Conservation (phyloP, 352 stramenopile genomes). For the Phytophthora agathidicida region DNA sequence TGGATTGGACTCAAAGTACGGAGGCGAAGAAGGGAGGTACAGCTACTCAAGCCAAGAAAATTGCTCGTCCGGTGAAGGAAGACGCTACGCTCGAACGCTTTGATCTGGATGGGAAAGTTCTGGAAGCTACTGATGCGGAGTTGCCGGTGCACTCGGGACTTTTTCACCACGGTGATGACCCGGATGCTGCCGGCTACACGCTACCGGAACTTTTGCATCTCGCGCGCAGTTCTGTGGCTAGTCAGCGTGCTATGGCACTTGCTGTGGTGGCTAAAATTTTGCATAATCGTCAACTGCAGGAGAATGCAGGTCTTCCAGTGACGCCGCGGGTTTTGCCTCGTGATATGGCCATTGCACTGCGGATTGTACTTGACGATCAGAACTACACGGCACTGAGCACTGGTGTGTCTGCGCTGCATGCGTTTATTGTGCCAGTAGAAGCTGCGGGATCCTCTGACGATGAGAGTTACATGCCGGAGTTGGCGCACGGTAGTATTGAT, state of each 20-base stretch:
- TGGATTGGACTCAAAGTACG: slow-evolving; percentile 71
- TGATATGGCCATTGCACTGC: slow-evolving; percentile 54
- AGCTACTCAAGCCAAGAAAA: slow-evolving; percentile 7
- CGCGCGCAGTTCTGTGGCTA: slow-evolving; percentile 72
- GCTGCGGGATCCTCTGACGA: not conserved
- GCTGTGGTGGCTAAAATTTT: slow-evolving; percentile 71
- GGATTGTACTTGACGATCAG: slow-evolving; percentile 64
- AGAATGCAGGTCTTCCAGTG: slow-evolving; percentile 15
- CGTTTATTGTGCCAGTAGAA: slow-evolving; percentile 50
- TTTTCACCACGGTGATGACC: slow-evolving; percentile 83
- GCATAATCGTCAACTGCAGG: slow-evolving; percentile 37
- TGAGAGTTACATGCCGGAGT: slow-evolving; percentile 24
- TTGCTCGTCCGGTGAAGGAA: slow-evolving; percentile 13
- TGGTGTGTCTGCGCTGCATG: slow-evolving; percentile 56
- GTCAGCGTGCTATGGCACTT: slow-evolving; percentile 72
- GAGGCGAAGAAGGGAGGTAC: slow-evolving; percentile 14
- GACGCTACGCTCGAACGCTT: slow-evolving; percentile 64
- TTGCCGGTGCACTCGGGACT: slow-evolving; percentile 66
- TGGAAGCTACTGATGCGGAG: slow-evolving; percentile 24
- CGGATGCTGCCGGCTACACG: slow-evolving; percentile 74
- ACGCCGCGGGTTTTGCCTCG: slow-evolving; percentile 44
- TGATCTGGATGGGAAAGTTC: slow-evolving; percentile 60
- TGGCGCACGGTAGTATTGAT: slow-evolving; percentile 36
- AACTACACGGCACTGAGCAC: slow-evolving; percentile 66
- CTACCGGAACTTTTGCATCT: slow-evolving; percentile 74